Conservation (phyloP, 345 rosid species). For the Arabidopsis suecica region DNA sequence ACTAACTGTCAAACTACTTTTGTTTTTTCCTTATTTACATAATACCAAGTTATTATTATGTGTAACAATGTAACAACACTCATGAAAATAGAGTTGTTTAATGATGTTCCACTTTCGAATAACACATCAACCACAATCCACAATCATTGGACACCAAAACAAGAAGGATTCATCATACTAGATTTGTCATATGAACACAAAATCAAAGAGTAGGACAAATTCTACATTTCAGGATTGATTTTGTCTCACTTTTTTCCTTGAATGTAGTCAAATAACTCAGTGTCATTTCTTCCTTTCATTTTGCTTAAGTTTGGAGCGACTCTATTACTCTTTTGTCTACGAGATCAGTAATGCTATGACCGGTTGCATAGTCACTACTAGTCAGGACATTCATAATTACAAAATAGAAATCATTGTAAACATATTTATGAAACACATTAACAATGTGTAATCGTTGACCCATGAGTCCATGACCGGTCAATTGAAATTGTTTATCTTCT, state of each 20-base stretch:
- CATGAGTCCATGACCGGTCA: slow-evolving; percentile 18
- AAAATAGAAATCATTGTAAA: too few species aligned
- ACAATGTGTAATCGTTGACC: slow-evolving; percentile 13
- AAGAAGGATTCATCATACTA: neutral
- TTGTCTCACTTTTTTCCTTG: neutral
- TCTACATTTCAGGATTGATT: neutral
- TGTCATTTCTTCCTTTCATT: neutral
- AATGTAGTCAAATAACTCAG: slow-evolving; percentile 5
- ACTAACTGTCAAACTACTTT: slow-evolving; percentile 40
- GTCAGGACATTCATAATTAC: too few species aligned
- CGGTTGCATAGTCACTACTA: too few species aligned
- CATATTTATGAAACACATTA: neutral
- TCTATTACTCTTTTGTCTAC: neutral
- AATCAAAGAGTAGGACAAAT: neutral
- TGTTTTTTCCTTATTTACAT: neutral
- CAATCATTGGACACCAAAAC: neutral
- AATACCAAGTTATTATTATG: neutral
- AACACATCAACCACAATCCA: neutral
- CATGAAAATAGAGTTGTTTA: neutral
- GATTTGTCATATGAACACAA: neutral
- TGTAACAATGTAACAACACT: neutral
- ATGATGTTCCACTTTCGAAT: neutral
- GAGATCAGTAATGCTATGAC: too few species aligned
- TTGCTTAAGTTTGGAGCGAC: neutral
- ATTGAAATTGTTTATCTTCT: neutral